Conservation (phyloP, 2,329 filamentous ascomycete species). For the Claviceps sorghi region DNA sequence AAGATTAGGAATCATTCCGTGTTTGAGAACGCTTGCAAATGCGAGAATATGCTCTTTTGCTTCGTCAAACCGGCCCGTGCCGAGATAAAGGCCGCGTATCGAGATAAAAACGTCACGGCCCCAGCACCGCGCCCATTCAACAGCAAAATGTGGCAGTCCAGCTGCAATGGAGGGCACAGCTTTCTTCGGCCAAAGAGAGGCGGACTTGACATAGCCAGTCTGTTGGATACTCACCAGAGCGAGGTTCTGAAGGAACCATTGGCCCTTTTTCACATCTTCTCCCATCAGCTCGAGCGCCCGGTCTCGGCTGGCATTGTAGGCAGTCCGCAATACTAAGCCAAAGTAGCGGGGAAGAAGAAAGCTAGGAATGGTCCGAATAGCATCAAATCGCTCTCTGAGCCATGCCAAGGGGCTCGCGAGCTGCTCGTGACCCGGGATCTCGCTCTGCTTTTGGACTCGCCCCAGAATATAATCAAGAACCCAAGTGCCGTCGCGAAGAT, state of each 20-base stretch:
- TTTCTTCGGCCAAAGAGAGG: constrained; percentile 77
- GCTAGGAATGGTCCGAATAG: constrained; percentile 69
- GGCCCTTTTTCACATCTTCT: constrained; percentile 60
- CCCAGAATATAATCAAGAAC: constrained; percentile 75
- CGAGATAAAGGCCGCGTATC: constrained; percentile 77
- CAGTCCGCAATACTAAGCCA: constrained; percentile 72
- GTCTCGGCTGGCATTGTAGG: constrained; percentile 71
- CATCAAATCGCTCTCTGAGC: constrained; percentile 74
- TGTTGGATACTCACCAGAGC: constrained; percentile 87
- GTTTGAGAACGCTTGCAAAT: constrained; percentile 91
- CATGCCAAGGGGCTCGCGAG: constrained; percentile 57
- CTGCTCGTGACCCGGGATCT: constrained; percentile 44
- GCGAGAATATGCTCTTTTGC: constrained; percentile 89
- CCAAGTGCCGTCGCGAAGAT: constrained; percentile 85
- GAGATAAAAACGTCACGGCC: constrained; percentile 96
- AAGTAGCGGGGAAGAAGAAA: constrained; percentile 92
- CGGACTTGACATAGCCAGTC: constrained; percentile 77
- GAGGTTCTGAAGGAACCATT: constrained; percentile 77
- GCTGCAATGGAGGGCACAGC: constrained; percentile 77
- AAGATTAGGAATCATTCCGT: constrained; percentile 95
- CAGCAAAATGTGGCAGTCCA: constrained; percentile 84
- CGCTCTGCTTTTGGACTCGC: constrained; percentile 58
- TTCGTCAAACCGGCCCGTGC: constrained; percentile 74
- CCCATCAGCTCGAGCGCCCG: constrained; percentile 67
- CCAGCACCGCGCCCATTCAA: constrained; percentile 93